A percentile compares a stretch with the other conserved stretches of the same genome.
These are phyloP conservation scores for Mortierella sp. DNA, from an alignment of 371 early-diverging fungal genomes.

Conservation along the genomic window DNA sequence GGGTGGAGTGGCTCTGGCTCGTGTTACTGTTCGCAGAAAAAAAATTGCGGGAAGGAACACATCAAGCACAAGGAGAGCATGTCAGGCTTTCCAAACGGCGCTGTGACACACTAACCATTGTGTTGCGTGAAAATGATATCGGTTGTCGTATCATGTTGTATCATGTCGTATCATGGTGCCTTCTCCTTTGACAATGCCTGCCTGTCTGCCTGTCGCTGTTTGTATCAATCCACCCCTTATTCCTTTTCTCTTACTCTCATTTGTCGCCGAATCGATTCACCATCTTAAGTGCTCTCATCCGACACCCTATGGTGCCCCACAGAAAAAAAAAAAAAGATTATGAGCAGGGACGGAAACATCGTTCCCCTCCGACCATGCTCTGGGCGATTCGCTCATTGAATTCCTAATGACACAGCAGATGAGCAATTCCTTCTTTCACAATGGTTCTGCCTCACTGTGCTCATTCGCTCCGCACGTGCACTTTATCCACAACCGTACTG, in stretches of 20 bases:
- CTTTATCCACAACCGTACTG: too few species aligned
- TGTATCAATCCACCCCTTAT: neutral
- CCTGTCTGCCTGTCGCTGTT: too few species aligned
- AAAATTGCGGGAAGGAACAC: too few species aligned
- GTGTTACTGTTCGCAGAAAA: too few species aligned
- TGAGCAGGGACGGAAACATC: neutral
- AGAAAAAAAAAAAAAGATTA: neutral
- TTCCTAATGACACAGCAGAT: conserved; percentile 14
- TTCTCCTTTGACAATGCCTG: too few species aligned
- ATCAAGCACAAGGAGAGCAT: too few species aligned
- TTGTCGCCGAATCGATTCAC: neutral
- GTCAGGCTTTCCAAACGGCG: too few species aligned
- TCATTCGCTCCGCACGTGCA: neutral
- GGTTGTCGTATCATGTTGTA: too few species aligned
- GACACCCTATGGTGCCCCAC: neutral
- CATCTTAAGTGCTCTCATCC: neutral
- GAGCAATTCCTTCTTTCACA: neutral
- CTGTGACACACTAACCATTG: too few species aligned
- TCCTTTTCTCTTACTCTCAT: neutral
- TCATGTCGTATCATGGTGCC: too few species aligned
- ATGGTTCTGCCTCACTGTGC: conserved; percentile 4
- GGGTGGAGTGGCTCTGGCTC: too few species aligned
- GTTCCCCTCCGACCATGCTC: neutral
- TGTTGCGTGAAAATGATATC: too few species aligned
- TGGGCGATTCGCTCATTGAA: neutral